These are phyloP conservation scores for Umbelopsis sp. DNA, from an alignment of 192 early-diverging fungal species.

Conservation along the genomic window DNA sequence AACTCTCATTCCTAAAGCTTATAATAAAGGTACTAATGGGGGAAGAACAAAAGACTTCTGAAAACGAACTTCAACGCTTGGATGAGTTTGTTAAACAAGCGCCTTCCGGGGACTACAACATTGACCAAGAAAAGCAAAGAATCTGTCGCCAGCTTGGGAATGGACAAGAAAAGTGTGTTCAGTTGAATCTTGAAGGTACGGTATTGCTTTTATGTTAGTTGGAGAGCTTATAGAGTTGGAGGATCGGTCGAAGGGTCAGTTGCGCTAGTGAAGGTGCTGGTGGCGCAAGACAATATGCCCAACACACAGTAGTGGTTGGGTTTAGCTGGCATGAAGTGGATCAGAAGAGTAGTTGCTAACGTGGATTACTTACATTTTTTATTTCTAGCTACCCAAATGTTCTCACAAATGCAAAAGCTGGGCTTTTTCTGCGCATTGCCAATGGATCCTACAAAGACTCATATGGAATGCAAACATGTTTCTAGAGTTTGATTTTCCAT, in stretches of 20 bases:
- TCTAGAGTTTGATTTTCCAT: slow-evolving; percentile 18
- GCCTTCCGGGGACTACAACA: slow-evolving; percentile 37
- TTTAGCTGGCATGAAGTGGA: not conserved
- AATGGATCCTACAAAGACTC: slow-evolving; percentile 44
- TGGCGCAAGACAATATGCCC: too few species aligned
- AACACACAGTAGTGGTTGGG: too few species aligned
- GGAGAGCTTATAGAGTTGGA: too few species aligned
- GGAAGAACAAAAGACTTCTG: slow-evolving; percentile 11
- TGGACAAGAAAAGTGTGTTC: slow-evolving; percentile 38
- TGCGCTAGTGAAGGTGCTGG: too few species aligned
- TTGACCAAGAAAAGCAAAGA: slow-evolving; percentile 39
- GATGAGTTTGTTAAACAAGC: slow-evolving; percentile 36
- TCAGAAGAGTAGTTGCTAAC: not conserved
- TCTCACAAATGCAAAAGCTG: slow-evolving; percentile 49
- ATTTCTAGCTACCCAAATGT: slow-evolving; percentile 40
- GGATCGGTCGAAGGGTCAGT: too few species aligned
- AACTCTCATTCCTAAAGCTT: not conserved
- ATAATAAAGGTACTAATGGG: not conserved
- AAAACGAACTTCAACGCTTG: slow-evolving; percentile 28
- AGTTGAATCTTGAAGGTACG: slow-evolving; percentile 45
- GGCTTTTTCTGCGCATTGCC: slow-evolving; percentile 51
- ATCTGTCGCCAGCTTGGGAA: slow-evolving; percentile 30
- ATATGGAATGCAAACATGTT: slow-evolving; percentile 44
- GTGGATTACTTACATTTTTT: not conserved
- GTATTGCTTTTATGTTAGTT: not conserved